Evolutionary conservation across 2,329 filamentous ascomycete species (phyloP).

Genomic region (Arthrobotrys sphaeroides): DNA sequence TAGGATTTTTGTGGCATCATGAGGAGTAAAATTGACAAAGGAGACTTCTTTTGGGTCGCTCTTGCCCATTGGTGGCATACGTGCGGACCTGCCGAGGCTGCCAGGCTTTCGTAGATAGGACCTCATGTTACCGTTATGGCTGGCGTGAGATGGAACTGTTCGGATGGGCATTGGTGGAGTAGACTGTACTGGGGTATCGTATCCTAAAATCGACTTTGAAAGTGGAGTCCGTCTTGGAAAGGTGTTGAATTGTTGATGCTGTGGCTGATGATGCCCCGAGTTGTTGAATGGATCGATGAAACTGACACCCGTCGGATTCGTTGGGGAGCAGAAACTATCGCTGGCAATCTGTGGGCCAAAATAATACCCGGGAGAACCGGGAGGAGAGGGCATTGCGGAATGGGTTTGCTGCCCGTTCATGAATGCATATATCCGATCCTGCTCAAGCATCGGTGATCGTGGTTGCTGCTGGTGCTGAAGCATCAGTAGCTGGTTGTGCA

Average conservation of each 20-base stretch:
- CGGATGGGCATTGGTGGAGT: constrained; percentile 49
- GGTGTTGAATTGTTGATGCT: constrained; percentile 51
- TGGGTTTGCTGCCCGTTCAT: constrained; percentile 43
- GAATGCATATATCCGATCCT: constrained; percentile 35
- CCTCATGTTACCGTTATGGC: constrained; percentile 42
- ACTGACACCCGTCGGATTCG: constrained; percentile 29
- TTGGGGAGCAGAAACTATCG: constrained; percentile 46
- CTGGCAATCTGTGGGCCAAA: constrained; percentile 33
- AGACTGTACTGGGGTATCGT: constrained; percentile 40
- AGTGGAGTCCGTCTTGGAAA: constrained; percentile 48
- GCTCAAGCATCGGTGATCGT: constrained; percentile 44
- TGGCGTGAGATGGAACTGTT: constrained; percentile 44
- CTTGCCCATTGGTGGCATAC: constrained; percentile 49
- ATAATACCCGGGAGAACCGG: constrained; percentile 50
- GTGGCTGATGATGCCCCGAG: constrained; percentile 49
- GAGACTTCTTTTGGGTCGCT: constrained; percentile 61
- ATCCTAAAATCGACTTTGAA: constrained; percentile 46
- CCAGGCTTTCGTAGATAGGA: constrained; percentile 48
- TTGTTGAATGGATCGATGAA: constrained; percentile 53
- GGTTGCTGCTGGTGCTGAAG: constrained; percentile 51
- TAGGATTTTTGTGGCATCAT: constrained; percentile 80
- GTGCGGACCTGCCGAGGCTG: constrained; percentile 54
- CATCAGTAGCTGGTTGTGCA: constrained; percentile 36
- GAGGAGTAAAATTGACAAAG: constrained; percentile 91
- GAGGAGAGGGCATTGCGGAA: constrained; percentile 50